These are phyloP conservation scores for Magnaporthales sp. DNA, from an alignment of 2,329 filamentous ascomycete genomes.

Conservation along the genomic window DNA sequence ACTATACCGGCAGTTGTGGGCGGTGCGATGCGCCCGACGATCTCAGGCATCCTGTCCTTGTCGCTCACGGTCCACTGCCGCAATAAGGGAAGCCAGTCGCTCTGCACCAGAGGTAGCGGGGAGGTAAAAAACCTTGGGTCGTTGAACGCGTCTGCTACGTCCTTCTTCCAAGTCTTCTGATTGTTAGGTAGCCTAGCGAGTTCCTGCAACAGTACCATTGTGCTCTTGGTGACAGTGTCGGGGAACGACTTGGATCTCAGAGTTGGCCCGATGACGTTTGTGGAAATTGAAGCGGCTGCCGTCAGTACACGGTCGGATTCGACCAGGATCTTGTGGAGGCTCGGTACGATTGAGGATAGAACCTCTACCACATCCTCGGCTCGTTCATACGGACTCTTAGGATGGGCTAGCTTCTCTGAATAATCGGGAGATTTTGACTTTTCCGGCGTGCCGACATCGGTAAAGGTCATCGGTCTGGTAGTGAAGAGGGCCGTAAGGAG, in stretches of 20 bases:
- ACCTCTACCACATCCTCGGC: slow-evolving; percentile 74
- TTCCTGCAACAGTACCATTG: slow-evolving; percentile 66
- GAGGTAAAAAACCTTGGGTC: slow-evolving; percentile 79
- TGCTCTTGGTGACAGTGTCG: slow-evolving; percentile 65
- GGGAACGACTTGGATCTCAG: slow-evolving; percentile 83
- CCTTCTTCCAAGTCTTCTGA: slow-evolving; percentile 88
- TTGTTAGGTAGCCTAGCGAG: slow-evolving; percentile 70
- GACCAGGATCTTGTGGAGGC: slow-evolving; percentile 72
- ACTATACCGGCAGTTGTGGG: slow-evolving; percentile 93
- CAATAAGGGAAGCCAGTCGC: slow-evolving; percentile 74
- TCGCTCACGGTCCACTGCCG: slow-evolving; percentile 78
- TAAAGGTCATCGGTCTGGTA: slow-evolving; percentile 68
- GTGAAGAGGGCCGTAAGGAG: slow-evolving; percentile 92
- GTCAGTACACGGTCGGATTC: slow-evolving; percentile 76
- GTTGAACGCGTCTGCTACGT: slow-evolving; percentile 85
- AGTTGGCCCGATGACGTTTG: slow-evolving; percentile 71
- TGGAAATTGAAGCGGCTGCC: slow-evolving; percentile 72
- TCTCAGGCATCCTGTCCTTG: slow-evolving; percentile 78
- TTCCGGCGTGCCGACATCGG: slow-evolving; percentile 38
- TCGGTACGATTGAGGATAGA: slow-evolving; percentile 68
- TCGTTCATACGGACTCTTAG: slow-evolving; percentile 32
- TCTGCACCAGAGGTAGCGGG: slow-evolving; percentile 53
- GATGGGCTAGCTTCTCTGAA: slow-evolving; percentile 19
- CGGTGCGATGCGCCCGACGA: slow-evolving; percentile 68
- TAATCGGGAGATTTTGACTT: slow-evolving; percentile 28